Evolutionary conservation across 345 rosid species (phyloP), one percentile per base, ranked within the genome.

Genomic region (Excoecaria cochinchinensis): DNA sequence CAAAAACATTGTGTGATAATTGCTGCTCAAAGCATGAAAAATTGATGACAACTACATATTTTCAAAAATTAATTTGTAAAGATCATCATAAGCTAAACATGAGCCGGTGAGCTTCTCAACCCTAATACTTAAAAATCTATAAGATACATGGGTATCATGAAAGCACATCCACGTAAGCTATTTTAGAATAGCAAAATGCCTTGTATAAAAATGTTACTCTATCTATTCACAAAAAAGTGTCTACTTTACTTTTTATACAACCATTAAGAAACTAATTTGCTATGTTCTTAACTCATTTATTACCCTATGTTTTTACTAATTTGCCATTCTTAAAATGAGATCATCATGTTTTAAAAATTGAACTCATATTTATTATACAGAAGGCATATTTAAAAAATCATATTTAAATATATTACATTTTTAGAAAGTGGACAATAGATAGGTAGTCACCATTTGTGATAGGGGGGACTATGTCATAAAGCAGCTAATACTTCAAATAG

Each of bases 21-120:
- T 19, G n/a, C 38, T 63, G 7, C 39, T 51, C 17, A 66, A 17
- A 74, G 56, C 70, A 74, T 66, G 65, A 67, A 4, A 4, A 36
- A 21, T 48, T 63, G 8, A 56, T 15, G 50, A 44, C 52, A 39
- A 6, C 67, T 74, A 21, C 48, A 50, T n/a, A 5, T 38, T 65
- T 56, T 58, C 11, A 66, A 42, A 42, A 24, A 3, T 4, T 39
- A 16, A 48, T 56, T 53, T 40, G 40, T 22, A 44, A 14, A 48
- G 62, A 40, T 55, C 17, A 10, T 16, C 47, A 9, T 22, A 22
- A 21, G 36, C 67, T 15, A 58, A 50, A 61, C 22, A 4, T 8
- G 13, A 50, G 13, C 38, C 1, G 44, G 9, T 17, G 48, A 63
- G 17, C 72, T 51, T 63, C 61, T 31, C 51, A 8, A 74, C 5